Percentiles rank a stretch among this genome's conserved stretches.
Evolutionary conservation across 2,329 filamentous ascomycete genomes (phyloP).

Genomic region (Diplocarpon rosae): DNA sequence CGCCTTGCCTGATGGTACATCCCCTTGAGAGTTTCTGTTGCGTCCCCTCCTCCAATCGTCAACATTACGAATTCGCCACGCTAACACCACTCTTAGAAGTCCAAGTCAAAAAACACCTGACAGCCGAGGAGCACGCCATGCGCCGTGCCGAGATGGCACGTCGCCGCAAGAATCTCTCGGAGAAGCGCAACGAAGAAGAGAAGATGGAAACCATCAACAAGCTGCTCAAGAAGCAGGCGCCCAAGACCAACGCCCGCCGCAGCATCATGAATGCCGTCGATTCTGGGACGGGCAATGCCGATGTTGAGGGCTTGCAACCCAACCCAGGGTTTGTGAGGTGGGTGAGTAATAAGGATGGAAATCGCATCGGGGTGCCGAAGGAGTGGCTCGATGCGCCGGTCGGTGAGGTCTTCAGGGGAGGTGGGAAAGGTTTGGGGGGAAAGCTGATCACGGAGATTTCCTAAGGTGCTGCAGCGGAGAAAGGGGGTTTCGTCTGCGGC

Average conservation of each 20-base stretch:
- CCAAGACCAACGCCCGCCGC: constrained; percentile 51
- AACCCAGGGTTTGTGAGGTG: constrained; percentile 58
- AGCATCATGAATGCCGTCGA: constrained; percentile 26
- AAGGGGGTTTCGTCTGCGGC: too few relatives aligned
- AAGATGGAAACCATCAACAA: constrained; percentile 88
- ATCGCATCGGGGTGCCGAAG: constrained; percentile 50
- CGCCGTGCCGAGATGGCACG: constrained; percentile 64
- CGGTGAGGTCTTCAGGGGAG: constrained; percentile 44
- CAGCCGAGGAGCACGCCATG: constrained; percentile 63
- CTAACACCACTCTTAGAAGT: constrained; percentile 28
- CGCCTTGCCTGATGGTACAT: constrained; percentile 32
- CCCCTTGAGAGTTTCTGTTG: neutral
- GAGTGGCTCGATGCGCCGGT: constrained; percentile 56
- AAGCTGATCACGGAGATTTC: constrained; percentile 28
- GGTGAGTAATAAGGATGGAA: constrained; percentile 56
- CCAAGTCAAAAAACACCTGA: constrained; percentile 63
- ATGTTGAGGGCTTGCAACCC: constrained; percentile 37
- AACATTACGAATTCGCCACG: neutral
- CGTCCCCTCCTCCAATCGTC: neutral
- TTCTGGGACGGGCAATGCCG: constrained; percentile 35
- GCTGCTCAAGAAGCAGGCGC: constrained; percentile 74
- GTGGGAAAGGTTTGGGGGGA: constrained; percentile 12
- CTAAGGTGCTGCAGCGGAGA: neutral
- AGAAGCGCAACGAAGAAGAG: constrained; percentile 70
- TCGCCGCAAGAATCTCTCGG: constrained; percentile 60